Evolutionary conservation across 305 asterid genomes (phyloP), one percentile per base, ranked within the genome.

Genomic region (Stenogyne calaminthoides): DNA sequence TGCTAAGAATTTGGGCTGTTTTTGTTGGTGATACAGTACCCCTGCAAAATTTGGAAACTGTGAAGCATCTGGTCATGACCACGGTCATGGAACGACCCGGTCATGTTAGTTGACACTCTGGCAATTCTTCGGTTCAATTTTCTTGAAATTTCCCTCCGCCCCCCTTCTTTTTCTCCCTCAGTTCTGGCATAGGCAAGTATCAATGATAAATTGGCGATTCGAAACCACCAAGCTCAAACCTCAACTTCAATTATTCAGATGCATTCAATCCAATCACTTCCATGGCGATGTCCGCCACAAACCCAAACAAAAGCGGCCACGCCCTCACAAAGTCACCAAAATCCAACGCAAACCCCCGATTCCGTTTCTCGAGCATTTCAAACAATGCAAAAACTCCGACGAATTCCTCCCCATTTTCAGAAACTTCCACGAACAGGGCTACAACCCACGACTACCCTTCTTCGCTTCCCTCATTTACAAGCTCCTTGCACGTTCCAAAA

Each of bases 361-460:
- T 69, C 97, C 93, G 36, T 89, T 91, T 55, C 81, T 93, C 9
- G 69, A 76, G 3, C 82, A 93, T 25, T 88, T 91, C 76, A 93
- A 89, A 71, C 83, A 82, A 72, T 81, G 84, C 80, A 79, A 73
- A 1, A 79, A 88, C 66, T 81, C 92, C 15, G 80, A 84, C 16
- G 89, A 88, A 59, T 86, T 85, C 29, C 76, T 89, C 76, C 64
- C 91, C 39, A 71, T 80, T 51, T 87, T 93, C 86, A 57, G 76
- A 47, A 82, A 85, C 18, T 87, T 81, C 86, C 19, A 60, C 9
- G 82, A 85, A 49, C 73, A 18, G 74, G 97, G 96, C 36, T 71
- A 80, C 90, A 87, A 77, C 51, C n/a, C 98, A 88, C 69, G 91
- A 86, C 78, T 91, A 93, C 80, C 97, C 97, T 75, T 87, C 94